These are phyloP conservation scores for Claviceps digitariae DNA, from an alignment of 2,329 filamentous ascomycete species.

Conservation along the genomic window DNA sequence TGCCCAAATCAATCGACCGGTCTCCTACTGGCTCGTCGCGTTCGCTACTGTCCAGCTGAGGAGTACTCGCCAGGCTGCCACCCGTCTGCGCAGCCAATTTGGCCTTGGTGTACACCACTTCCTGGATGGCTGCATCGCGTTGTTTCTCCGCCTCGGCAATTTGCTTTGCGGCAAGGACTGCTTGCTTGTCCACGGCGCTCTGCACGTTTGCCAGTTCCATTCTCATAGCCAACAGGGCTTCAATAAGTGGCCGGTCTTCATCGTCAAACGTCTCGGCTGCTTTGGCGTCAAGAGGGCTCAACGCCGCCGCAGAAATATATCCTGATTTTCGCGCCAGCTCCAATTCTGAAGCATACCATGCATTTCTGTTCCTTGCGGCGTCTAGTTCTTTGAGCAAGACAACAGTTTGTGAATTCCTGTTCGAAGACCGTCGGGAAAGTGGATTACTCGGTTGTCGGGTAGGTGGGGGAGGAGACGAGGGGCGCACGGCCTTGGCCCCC, in stretches of 20 bases:
- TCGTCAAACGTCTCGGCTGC: slow-evolving; percentile 72
- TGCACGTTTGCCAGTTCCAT: slow-evolving; percentile 83
- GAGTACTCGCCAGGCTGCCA: slow-evolving; percentile 47
- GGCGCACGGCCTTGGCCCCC: slow-evolving; percentile 30
- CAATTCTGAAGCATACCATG: slow-evolving; percentile 93
- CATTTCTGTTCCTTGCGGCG: slow-evolving; percentile 69
- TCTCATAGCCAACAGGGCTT: slow-evolving; percentile 85
- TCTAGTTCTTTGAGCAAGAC: slow-evolving; percentile 80
- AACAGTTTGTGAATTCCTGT: slow-evolving; percentile 52
- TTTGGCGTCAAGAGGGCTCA: slow-evolving; percentile 64
- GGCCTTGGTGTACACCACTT: slow-evolving; percentile 89
- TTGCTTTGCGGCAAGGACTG: slow-evolving; percentile 68
- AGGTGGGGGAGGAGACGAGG: slow-evolving; percentile 46
- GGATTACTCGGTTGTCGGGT: slow-evolving; percentile 44
- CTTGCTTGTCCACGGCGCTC: slow-evolving; percentile 76
- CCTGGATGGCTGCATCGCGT: slow-evolving; percentile 82
- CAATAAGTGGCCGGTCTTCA: slow-evolving; percentile 81
- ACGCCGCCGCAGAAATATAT: slow-evolving; percentile 59
- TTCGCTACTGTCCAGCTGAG: slow-evolving; percentile 41
- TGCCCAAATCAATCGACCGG: slow-evolving; percentile 55
- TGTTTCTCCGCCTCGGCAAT: slow-evolving; percentile 93
- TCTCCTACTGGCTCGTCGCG: slow-evolving; percentile 45
- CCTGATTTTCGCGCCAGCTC: slow-evolving; percentile 83
- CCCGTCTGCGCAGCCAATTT: slow-evolving; percentile 68
- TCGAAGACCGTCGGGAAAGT: slow-evolving; percentile 44